These are phyloP conservation scores for Pleurotus tuber-regium DNA, from an alignment of 768 basidiomycete species.

Conservation along the genomic window DNA sequence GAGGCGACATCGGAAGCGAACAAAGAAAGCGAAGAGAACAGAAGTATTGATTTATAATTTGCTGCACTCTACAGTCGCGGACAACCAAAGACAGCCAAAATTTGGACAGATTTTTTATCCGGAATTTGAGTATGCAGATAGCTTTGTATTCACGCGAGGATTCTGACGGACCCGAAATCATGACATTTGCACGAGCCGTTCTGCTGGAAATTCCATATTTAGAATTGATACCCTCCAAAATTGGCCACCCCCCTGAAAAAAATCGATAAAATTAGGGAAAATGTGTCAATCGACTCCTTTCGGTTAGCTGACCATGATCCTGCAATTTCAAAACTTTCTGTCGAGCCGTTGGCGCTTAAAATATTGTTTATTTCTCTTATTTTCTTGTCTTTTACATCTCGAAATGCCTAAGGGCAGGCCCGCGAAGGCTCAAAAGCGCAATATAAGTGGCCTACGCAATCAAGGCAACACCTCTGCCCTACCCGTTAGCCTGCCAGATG, in stretches of 20 bases:
- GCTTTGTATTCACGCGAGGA: background rate
- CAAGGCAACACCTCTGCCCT: background rate
- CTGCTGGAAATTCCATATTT: too few species aligned
- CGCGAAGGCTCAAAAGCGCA: background rate
- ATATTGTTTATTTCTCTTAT: background rate
- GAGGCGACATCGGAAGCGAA: too few species aligned
- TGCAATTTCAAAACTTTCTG: background rate
- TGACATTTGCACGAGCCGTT: conserved; percentile 15
- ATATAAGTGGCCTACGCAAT: background rate
- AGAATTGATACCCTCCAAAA: too few species aligned
- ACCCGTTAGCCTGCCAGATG: background rate
- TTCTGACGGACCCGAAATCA: background rate
- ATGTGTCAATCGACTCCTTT: conserved; percentile 7
- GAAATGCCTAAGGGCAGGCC: background rate
- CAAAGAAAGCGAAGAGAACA: too few species aligned
- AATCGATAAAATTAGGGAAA: conserved; percentile 3
- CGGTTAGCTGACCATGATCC: background rate
- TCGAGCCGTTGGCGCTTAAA: background rate
- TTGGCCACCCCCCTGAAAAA: background rate
- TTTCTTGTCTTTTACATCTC: background rate
- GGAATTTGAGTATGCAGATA: background rate
- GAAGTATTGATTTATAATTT: too few species aligned
- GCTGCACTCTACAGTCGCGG: conserved; percentile 21
- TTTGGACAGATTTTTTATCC: conserved; percentile 9
- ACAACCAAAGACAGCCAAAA: conserved; percentile 18